Evolutionary conservation across 805 yeast species (phyloP).

Genomic region (Saccharomyces cerevisiae): DNA sequence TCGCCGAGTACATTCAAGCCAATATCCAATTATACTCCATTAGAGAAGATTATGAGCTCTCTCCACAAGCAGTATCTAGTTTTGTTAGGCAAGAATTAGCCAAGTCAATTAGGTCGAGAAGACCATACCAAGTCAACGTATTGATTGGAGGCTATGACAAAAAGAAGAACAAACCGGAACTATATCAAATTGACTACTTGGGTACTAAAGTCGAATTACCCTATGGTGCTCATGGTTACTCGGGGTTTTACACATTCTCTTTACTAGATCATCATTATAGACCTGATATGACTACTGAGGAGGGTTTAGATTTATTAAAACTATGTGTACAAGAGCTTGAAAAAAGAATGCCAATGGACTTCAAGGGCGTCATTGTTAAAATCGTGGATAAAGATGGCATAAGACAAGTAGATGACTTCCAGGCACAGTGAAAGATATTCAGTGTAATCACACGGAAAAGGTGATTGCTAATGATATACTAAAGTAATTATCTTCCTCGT

Average conservation of each 20-base stretch:
- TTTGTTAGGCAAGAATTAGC: slow-evolving; percentile 87
- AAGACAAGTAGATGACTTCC: slow-evolving; percentile 33
- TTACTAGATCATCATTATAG: slow-evolving; percentile 84
- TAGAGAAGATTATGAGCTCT: slow-evolving; percentile 73
- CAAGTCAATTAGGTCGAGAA: slow-evolving; percentile 79
- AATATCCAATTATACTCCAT: slow-evolving; percentile 81
- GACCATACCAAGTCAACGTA: slow-evolving; percentile 92
- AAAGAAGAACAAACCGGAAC: slow-evolving; percentile 48
- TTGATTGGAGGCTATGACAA: slow-evolving; percentile 84
- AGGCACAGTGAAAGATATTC: neutral
- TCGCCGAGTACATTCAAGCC: slow-evolving; percentile 90
- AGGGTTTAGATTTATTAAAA: slow-evolving; percentile 68
- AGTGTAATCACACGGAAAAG: neutral
- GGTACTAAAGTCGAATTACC: slow-evolving; percentile 90
- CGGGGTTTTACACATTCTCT: slow-evolving; percentile 91
- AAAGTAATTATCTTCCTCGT: neutral
- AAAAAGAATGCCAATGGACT: slow-evolving; percentile 69
- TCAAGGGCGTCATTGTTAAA: slow-evolving; percentile 74
- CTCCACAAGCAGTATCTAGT: slow-evolving; percentile 80
- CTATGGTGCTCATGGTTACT: slow-evolving; percentile 96
- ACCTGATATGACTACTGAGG: slow-evolving; percentile 62
- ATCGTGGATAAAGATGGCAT: slow-evolving; percentile 58
- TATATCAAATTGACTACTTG: slow-evolving; percentile 87
- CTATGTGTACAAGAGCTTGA: slow-evolving; percentile 71
- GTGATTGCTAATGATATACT: neutral